Evolutionary conservation across 2,329 filamentous ascomycete genomes (phyloP), one percentile per base, ranked within the genome.

Genomic region (Hansfordia pulvinata): DNA sequence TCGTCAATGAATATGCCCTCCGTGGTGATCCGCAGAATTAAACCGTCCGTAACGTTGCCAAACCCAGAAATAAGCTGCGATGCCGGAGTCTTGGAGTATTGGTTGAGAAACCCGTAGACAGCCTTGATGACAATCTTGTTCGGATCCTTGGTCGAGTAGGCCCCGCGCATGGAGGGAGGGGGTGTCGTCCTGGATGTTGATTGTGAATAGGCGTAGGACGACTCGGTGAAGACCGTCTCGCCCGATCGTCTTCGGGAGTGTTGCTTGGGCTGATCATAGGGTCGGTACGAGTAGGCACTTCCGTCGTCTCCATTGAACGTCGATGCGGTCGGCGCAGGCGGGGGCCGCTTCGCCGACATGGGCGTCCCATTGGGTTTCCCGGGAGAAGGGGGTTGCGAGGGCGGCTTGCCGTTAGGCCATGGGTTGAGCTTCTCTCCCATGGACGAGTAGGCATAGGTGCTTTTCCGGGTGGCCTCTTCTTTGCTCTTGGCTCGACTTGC

Each of bases 1-100:
- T 98, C 90, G 49, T 98, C 90, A 46, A 98, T 90, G 55, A 96
- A 96, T 28, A 96, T 66, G 11, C 90, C 90, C 50, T 93, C 88
- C 2, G 84, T 93, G 8, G 83, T 88, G 44, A 96, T 90, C 27
- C 82, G 80, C 34, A 98, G 65, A 34, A 96, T 81, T 23, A 98
- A 64, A 1, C 90, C 90, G 46, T 98, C 86, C 3, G 86, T 93
- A 17, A 96, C 84, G 24, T 77, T 67, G 11, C 79, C 82, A 26
- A 82, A 60, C n/a, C 81, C 83, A 1, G 84, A 83, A 19, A 93
- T 67, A 29, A 98, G 69, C 50, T 93, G 82, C 10, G 84, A 85
- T n/a, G 82, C 74, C 0, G 90, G 88, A n/a, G 80, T 86, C 45
- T 78, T 81, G 38, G 81, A 75, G 42, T 83, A 93, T 31, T 82